Evolutionary conservation across 164 flowering plant species (phyloP).

Genomic region (Cinnamomum micranthum): DNA sequence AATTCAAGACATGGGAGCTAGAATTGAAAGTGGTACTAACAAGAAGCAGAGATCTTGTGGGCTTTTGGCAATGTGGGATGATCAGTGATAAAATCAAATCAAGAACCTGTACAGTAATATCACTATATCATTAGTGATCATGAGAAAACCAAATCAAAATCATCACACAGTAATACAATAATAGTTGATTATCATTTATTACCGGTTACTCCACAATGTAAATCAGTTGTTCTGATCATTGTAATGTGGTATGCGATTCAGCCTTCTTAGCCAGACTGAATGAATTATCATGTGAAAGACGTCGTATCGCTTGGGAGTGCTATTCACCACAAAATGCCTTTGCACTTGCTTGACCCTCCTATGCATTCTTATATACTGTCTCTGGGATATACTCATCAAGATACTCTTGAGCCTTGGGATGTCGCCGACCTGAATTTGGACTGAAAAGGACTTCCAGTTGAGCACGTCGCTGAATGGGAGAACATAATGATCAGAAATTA

Average conservation of each 20-base stretch:
- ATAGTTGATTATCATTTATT: no score
- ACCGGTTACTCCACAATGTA: no score
- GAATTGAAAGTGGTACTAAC: no score
- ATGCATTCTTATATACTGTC: slow-evolving; percentile 12
- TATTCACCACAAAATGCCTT: slow-evolving; percentile 15
- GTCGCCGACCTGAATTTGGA: slow-evolving; percentile 9
- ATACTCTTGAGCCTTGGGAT: slow-evolving; percentile 16
- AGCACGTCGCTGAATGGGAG: slow-evolving; percentile 20
- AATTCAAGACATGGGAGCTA: no score
- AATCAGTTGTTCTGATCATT: no score
- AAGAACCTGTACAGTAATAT: no score
- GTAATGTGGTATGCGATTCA: slow-evolving; percentile 7
- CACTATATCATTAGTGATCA: no score
- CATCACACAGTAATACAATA: no score
- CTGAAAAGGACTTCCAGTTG: slow-evolving; percentile 15
- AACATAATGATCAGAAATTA: slow-evolving; percentile 9
- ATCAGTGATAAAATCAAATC: no score
- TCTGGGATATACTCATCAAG: slow-evolving; percentile 14
- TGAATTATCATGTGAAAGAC: slow-evolving; percentile 19
- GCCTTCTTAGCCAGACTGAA: slow-evolving; percentile 18
- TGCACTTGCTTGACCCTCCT: slow-evolving; percentile 17
- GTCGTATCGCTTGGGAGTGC: slow-evolving; percentile 17
- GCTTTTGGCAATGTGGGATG: no score
- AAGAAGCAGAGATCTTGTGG: no score
- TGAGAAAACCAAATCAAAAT: no score